Conservation (phyloP, 192 early-diverging fungal species). For the Dissophora globulifera region DNA sequence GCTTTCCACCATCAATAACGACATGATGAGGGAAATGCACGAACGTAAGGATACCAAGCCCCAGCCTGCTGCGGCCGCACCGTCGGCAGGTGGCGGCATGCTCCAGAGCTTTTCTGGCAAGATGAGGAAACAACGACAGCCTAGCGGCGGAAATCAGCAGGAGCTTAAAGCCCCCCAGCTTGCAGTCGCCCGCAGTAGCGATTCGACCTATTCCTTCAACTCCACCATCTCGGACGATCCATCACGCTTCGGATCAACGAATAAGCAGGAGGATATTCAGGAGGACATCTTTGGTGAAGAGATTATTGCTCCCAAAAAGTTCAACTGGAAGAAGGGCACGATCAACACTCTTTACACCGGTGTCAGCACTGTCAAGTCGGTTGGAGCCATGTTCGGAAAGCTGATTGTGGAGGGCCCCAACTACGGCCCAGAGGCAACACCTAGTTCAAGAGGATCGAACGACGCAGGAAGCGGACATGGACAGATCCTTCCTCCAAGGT, state of each 20-base stretch:
- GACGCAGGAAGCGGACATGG: slow-evolving; percentile 46
- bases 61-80: slow-evolving; percentile 11
- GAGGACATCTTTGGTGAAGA: slow-evolving; percentile 53
- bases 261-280: slow-evolving; percentile 38
- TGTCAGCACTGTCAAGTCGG: slow-evolving; percentile 40
- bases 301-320: slow-evolving; percentile 59
- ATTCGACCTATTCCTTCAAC: slow-evolving; percentile 39
- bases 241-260: slow-evolving; percentile 15
- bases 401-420: slow-evolving; percentile 22
- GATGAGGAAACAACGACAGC: slow-evolving; percentile 35
- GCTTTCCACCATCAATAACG: slow-evolving; percentile 65
- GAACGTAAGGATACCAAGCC: slow-evolving; percentile 23
- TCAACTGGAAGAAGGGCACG: slow-evolving; percentile 62
- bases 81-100: slow-evolving; percentile 10
- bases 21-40: slow-evolving; percentile 58
- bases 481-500: slow-evolving; percentile 41
- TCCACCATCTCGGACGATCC: slow-evolving; percentile 32
- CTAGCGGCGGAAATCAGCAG: slow-evolving; percentile 44
- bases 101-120: slow-evolving; percentile 30
- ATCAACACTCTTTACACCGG: slow-evolving; percentile 49
- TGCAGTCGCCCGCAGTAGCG: slow-evolving; percentile 25
- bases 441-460: not conserved
- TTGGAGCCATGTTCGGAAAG: slow-evolving; percentile 53
- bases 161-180: slow-evolving; percentile 27
- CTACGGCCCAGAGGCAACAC: slow-evolving; percentile 8